A percentile compares a stretch with the other conserved stretches of the same genome.
These are phyloP conservation scores for Rhodocollybia butyracea DNA, from an alignment of 768 basidiomycete genomes.

Conservation along the genomic window DNA sequence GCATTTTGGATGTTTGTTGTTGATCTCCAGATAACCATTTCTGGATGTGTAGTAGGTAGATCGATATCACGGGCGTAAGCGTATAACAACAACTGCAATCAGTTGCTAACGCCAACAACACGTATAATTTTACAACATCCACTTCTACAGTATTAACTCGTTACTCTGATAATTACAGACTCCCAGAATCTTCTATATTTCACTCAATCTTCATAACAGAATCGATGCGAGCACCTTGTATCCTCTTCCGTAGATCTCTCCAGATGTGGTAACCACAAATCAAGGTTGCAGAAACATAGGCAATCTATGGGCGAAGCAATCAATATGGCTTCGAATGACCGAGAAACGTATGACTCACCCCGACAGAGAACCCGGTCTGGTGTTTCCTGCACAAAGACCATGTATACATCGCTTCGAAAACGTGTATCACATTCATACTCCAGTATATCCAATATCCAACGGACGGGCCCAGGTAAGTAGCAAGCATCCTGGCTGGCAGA, in stretches of 20 bases:
- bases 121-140: too few relatives aligned
- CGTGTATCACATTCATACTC: constrained; percentile 27
- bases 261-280: constrained; percentile 55
- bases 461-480: constrained; percentile 23
- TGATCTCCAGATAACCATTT: too few relatives aligned
- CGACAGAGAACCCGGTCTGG: constrained; percentile 38
- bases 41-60: too few relatives aligned
- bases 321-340: background rate
- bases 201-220: constrained; percentile 66
- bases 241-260: constrained; percentile 48
- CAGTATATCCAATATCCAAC: constrained; percentile 25
- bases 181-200: too few relatives aligned
- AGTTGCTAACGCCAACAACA: too few relatives aligned
- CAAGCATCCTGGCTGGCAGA: constrained; percentile 28
- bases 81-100: too few relatives aligned
- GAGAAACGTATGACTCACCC: constrained; percentile 22
- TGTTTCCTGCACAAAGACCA: constrained; percentile 47
- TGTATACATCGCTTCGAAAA: constrained; percentile 46
- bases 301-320: constrained; percentile 30
- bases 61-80: too few relatives aligned
- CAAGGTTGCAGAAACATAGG: constrained; percentile 52
- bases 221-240: constrained; percentile 69
- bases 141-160: too few relatives aligned
- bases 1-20: too few relatives aligned
- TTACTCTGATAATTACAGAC: too few relatives aligned